A percentile compares a stretch with the other conserved stretches of the same genome.
These are phyloP conservation scores for Tylopilus balloui DNA, from an alignment of 768 basidiomycete genomes.

Conservation along the genomic window DNA sequence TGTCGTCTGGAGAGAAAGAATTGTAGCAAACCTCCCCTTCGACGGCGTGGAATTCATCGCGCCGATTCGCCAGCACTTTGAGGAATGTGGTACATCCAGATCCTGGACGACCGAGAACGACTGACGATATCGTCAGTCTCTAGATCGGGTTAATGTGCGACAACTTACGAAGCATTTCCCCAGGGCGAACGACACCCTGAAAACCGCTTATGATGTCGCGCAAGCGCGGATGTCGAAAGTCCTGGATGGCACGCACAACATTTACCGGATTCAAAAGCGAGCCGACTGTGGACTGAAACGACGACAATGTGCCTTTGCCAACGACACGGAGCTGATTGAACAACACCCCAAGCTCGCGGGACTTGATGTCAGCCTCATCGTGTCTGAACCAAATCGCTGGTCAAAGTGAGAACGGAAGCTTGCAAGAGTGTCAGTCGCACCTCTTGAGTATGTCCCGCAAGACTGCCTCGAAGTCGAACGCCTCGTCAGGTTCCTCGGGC, in stretches of 20 bases:
- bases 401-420: not conserved
- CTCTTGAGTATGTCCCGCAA: constrained; percentile 23
- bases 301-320: constrained; percentile 53
- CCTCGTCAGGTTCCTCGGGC: constrained; percentile 15
- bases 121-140: constrained; percentile 32
- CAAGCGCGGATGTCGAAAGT: constrained; percentile 54
- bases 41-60: constrained; percentile 61
- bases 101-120: constrained; percentile 82
- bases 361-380: constrained; percentile 45
- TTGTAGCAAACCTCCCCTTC: constrained; percentile 74
- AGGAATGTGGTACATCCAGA: constrained; percentile 84
- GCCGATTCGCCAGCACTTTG: constrained; percentile 75
- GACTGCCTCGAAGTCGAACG: constrained; percentile 31
- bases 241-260: constrained; percentile 40
- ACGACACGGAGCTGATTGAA: constrained; percentile 58
- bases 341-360: constrained; percentile 55
- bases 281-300: constrained; percentile 56
- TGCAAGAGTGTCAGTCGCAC: constrained; percentile 2
- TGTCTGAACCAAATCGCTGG: constrained; percentile 30
- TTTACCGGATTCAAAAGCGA: constrained; percentile 54
- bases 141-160: not conserved
- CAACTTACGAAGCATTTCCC: constrained; percentile 65
- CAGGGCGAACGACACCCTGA: constrained; percentile 53
- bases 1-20: constrained; percentile 61
- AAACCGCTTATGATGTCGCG: constrained; percentile 52